Percentiles rank a stretch among this genome's conserved stretches.
These are phyloP conservation scores for Tricholoma flavovirens DNA, from an alignment of 768 basidiomycete genomes.

Conservation along the genomic window DNA sequence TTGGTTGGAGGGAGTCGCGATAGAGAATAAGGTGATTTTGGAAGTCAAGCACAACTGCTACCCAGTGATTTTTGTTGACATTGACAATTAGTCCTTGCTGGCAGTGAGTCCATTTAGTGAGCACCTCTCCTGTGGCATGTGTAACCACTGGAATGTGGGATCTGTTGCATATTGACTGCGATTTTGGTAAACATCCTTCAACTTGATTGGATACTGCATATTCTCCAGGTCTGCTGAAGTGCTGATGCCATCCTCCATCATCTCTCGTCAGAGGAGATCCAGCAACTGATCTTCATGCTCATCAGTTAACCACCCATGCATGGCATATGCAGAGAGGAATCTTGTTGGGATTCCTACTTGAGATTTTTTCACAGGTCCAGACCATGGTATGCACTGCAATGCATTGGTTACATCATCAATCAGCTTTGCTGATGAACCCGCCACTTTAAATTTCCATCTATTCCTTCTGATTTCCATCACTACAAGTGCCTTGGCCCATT, in stretches of 20 bases:
- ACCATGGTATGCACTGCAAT: conserved; percentile 9
- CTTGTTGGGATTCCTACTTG: conserved; percentile 1
- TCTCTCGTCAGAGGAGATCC: conserved; percentile 10
- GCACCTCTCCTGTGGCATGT: neutral
- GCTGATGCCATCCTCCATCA: neutral
- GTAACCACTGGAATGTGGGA: neutral
- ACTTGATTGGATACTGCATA: neutral
- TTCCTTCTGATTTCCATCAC: neutral
- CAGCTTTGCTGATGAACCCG: neutral
- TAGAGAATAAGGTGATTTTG: neutral
- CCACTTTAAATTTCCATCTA: neutral
- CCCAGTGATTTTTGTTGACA: neutral
- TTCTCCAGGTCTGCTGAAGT: neutral
- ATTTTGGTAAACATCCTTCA: neutral
- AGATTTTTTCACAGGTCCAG: conserved; percentile 10
- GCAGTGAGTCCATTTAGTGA: neutral
- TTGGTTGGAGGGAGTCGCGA: neutral
- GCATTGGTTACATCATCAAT: neutral
- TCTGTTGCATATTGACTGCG: neutral
- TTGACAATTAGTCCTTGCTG: neutral
- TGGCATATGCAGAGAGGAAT: conserved; percentile 10
- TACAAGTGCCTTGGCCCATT: neutral
- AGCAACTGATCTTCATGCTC: conserved; percentile 18
- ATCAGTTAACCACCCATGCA: conserved; percentile 13
- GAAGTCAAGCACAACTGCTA: neutral